A percentile compares a stretch with the other conserved stretches of the same genome.
Conservation (phyloP, 2,329 filamentous ascomycete genomes). For the Byssothecium circinans region DNA sequence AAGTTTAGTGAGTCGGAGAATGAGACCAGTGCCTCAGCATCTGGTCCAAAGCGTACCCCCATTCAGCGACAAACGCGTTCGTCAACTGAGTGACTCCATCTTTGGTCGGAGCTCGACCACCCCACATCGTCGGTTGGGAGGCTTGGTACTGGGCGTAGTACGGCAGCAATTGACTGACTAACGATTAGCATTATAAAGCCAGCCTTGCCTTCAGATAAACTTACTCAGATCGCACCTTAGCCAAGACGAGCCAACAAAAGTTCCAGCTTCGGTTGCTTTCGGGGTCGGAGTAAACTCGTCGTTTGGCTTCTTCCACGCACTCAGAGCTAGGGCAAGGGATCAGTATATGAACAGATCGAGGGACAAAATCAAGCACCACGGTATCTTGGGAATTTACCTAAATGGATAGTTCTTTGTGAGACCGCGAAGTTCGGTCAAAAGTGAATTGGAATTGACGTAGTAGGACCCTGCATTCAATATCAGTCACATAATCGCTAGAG, state of each 20-base stretch:
- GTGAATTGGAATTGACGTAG: slow-evolving; percentile 70
- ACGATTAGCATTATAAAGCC: slow-evolving; percentile 11
- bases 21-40: slow-evolving; percentile 71
- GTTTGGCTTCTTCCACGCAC: slow-evolving; percentile 66
- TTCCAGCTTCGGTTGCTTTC: slow-evolving; percentile 74
- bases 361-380: neutral
- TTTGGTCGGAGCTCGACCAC: slow-evolving; percentile 56
- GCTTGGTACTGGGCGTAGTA: slow-evolving; percentile 65
- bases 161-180: slow-evolving; percentile 59
- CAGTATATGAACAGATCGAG: neutral
- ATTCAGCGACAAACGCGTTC: slow-evolving; percentile 66
- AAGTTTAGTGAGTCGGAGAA: slow-evolving; percentile 48
- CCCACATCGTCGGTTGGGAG: slow-evolving; percentile 70
- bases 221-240: slow-evolving; percentile 67
- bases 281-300: slow-evolving; percentile 64
- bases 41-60: slow-evolving; percentile 64
- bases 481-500: neutral
- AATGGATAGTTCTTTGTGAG: slow-evolving; percentile 70
- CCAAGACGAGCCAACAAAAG: slow-evolving; percentile 70
- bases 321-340: slow-evolving; percentile 43
- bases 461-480: slow-evolving; percentile 51
- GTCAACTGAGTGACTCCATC: slow-evolving; percentile 63
- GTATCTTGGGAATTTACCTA: slow-evolving; percentile 29
- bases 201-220: slow-evolving; percentile 26
- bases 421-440: slow-evolving; percentile 69